phyloP scores from a whole-genome alignment of 129 eudicot species.

The sunflower (Helianthus annuus) region HanXRQr2.0-SUNRISE NC_035440.2:100696755-100697254 shows the following conservation, averaged over 20 bases:
- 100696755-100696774: no score
- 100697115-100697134: conserved; percentile 53
- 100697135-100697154: conserved; percentile 41
- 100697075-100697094: conserved; percentile 72
- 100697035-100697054: conserved; percentile 8
- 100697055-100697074: conserved; percentile 43
- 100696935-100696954: neutral
- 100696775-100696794: no score
- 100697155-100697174: conserved; percentile 59
- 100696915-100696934: neutral
- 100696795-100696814: no score
- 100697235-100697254: conserved; percentile 16
- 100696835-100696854: no score
- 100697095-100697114: conserved; percentile 62
- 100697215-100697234: conserved; percentile 35
- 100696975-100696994: conserved; percentile 4
- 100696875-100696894: no score
- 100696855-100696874: no score
- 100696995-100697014: neutral
- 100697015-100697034: neutral
- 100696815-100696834: no score
- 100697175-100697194: conserved; percentile 65
- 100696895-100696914: neutral
- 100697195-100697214: conserved; percentile 49
- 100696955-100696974: conserved; percentile 2